Percentiles rank a stretch among this genome's conserved stretches.
Conservation (phyloP, 2,329 filamentous ascomycete species). For the Emmonsia crescens region DNA sequence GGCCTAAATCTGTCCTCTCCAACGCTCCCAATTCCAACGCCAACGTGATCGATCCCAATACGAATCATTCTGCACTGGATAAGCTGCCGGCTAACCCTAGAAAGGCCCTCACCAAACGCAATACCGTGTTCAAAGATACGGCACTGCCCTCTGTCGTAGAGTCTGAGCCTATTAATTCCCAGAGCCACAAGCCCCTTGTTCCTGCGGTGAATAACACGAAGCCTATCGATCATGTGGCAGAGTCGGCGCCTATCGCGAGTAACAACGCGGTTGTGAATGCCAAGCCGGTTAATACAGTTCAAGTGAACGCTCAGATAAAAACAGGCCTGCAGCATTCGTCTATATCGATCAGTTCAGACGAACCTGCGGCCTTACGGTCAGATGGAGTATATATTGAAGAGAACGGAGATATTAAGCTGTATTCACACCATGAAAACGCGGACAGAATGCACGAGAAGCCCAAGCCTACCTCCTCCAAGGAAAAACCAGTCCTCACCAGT, state of each 20-base stretch:
- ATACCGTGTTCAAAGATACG: constrained; percentile 45
- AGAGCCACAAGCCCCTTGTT: constrained; percentile 16
- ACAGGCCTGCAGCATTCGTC: constrained; percentile 4
- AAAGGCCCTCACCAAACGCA: constrained; percentile 44
- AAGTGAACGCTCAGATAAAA: constrained; percentile 8
- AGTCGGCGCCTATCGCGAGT: background rate
- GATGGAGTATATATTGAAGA: constrained; percentile 22
- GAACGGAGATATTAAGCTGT: constrained; percentile 17
- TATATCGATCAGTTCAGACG: constrained; percentile 9
- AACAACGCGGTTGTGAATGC: background rate
- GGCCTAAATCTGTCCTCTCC: constrained; percentile 29
- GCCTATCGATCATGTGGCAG: background rate
- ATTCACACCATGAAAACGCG: constrained; percentile 7
- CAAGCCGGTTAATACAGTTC: constrained; percentile 6
- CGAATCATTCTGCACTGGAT: constrained; percentile 20
- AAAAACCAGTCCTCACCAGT: background rate
- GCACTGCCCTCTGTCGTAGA: constrained; percentile 26
- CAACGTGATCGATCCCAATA: constrained; percentile 20
- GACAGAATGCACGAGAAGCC: background rate
- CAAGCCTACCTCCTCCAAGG: background rate
- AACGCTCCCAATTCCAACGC: constrained; percentile 24
- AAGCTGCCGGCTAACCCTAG: constrained; percentile 25
- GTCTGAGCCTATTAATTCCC: constrained; percentile 21
- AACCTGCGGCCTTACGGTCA: constrained; percentile 15
- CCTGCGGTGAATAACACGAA: constrained; percentile 1